phyloP scores from a whole-genome alignment of 2,329 filamentous ascomycete species.

The Nigrospora sphaerica region DNA sequence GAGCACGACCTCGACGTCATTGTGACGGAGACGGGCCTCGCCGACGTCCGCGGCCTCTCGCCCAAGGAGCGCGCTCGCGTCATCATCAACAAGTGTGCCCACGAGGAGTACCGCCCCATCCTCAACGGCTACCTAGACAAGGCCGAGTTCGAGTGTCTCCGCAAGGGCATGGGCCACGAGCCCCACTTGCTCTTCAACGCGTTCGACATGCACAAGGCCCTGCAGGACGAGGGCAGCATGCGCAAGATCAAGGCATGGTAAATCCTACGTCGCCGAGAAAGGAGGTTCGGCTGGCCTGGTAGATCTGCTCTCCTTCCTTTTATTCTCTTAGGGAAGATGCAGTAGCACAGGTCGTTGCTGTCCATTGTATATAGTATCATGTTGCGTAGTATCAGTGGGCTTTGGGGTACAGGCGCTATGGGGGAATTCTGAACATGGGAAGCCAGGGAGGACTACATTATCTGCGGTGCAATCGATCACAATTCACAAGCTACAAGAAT shows the following conservation, averaged over 20 bases:
- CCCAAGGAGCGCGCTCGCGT: constrained; percentile 75
- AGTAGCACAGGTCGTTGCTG: too few species aligned
- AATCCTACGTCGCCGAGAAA: neutral
- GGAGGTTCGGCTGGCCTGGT: too few species aligned
- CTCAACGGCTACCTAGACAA: constrained; percentile 76
- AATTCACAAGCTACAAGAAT: too few species aligned
- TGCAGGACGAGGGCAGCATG: constrained; percentile 82
- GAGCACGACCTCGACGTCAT: constrained; percentile 90
- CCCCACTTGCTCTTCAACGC: constrained; percentile 79
- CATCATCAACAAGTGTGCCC: constrained; percentile 81
- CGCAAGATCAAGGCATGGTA: constrained; percentile 64
- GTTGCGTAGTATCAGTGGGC: too few species aligned
- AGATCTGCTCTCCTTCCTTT: too few species aligned
- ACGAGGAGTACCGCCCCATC: constrained; percentile 79
- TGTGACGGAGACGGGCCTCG: constrained; percentile 69
- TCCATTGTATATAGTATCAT: too few species aligned
- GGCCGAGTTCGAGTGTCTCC: constrained; percentile 78
- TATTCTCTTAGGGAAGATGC: too few species aligned
- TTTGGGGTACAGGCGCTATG: too few species aligned
- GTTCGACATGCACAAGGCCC: constrained; percentile 84
- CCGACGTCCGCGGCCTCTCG: constrained; percentile 75
- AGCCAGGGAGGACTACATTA: too few species aligned
- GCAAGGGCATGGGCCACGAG: constrained; percentile 85
- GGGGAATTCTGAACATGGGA: too few species aligned
- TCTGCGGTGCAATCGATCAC: too few species aligned